Evolutionary conservation across 179 eudicot species (phyloP).

Genomic region (Corrigiola litoralis): DNA sequence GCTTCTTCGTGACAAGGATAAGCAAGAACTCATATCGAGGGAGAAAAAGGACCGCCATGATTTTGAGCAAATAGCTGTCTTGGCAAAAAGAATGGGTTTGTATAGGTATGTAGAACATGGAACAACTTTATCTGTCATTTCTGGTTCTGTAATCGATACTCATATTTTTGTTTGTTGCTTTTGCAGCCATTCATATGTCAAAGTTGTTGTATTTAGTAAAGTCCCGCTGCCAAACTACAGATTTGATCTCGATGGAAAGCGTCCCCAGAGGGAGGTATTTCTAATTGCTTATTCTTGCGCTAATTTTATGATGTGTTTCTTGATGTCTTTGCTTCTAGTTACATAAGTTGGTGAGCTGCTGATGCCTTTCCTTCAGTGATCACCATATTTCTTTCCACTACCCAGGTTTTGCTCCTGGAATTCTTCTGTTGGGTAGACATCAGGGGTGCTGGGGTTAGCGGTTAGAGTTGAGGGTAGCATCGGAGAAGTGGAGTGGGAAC

Average conservation of each 20-base stretch:
- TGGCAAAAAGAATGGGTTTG: constrained; percentile 76
- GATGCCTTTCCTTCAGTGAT: background rate
- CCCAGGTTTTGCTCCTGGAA: background rate
- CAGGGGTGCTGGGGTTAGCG: background rate
- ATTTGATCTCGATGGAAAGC: constrained; percentile 91
- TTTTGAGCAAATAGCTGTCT: constrained; percentile 67
- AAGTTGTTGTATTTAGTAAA: constrained; percentile 84
- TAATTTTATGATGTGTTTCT: background rate
- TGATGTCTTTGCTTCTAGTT: background rate
- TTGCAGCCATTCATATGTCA: constrained; percentile 70
- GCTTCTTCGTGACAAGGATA: constrained; percentile 52
- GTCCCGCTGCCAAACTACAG: constrained; percentile 85
- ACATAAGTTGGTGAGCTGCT: background rate
- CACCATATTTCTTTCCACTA: background rate
- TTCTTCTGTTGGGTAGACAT: constrained; percentile 1
- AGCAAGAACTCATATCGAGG: constrained; percentile 75
- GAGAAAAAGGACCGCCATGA: constrained; percentile 87
- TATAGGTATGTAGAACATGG: constrained; percentile 49
- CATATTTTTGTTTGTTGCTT: constrained; percentile 12
- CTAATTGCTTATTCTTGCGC: background rate
- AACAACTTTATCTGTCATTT: background rate
- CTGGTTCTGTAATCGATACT: background rate
- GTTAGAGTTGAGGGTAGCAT: background rate
- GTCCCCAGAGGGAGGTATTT: constrained; percentile 90
- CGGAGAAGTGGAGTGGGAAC: no score